Base-by-base conservation (phyloP, 768 basidiomycete species). In the Podaxis sp. region DNA sequence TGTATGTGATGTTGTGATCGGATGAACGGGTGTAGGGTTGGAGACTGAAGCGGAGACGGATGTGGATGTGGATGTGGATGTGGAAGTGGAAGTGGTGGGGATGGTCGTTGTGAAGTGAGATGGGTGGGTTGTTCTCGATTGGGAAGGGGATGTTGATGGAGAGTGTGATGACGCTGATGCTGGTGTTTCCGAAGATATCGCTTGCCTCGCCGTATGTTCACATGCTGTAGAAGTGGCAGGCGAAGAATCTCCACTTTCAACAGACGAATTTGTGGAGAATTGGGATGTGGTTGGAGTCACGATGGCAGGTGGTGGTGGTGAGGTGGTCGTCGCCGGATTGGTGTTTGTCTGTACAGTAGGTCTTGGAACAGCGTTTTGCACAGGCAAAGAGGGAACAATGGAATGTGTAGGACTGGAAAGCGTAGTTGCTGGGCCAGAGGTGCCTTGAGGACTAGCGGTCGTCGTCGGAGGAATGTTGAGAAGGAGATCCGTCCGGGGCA, bases 251-350 rank as follows among this genome's bases (percentile, higher is more conserved):
- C 27, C 54, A 10, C 53, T 59, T 14, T 51, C 32, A 0, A 52
- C 32, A 16, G 63, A 61, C 23, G 63, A 51, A 5, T 60, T 10
- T 5, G 66, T 76, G 11, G 83, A 77, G 57, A 77, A 80, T 64
- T 83, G 82, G 2, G 77, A 72, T 0, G 82, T 81, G 0, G 82
- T 80, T 4, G 83, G 82, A 7, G 80, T 81, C 11, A 74, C 70
- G 59, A 77, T 72, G 5, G 35, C 35, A 7, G 36, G 37, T 38
- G 52, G 21, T 21, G 21, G 21, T 21, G 21, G 36, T 21, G 23
- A 16, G 3, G 14, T 16, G 3, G 25, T 25, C 50, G 25, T 9
- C 21, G 7, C 16, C 32, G n/a, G 51, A 23, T 48, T 21, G n/a
- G 23, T 21, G 3, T 10, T 16, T 2, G 10, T 18, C 28, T 52